Evolutionary conservation across 2,329 filamentous ascomycete genomes (phyloP), one percentile per base, ranked within the genome.

Genomic region (Aspergillus piperis): DNA sequence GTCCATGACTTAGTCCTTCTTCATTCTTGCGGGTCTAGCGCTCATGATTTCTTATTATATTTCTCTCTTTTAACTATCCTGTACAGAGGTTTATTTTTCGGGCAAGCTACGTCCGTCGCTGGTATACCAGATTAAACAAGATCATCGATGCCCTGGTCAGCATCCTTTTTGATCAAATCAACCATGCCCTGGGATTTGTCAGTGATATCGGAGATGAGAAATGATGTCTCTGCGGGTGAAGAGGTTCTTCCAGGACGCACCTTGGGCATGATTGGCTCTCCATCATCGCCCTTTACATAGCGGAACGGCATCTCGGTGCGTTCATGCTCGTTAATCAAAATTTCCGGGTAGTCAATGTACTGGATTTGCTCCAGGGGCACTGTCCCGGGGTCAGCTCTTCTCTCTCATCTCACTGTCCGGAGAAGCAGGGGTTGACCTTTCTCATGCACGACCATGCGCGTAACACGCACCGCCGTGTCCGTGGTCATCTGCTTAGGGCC

Each of bases 401-500:
- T 36, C 10, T 27, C 15, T 48, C 25, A 25, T 30, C 52, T 50
- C 15, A 30, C 15, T 30, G 25, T 49, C 44, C 19, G 8, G 23
- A 19, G 44, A 15, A 32, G 59, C 8, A 11, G 13, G 25, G 39
- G 54, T 59, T 13, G 55, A 96, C 93, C 85, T 80, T 90, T 90
- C 66, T 93, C 86, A 71, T 96, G 90, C 10, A 93, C 88, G 5
- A 98, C 90, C 68, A 96, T 89, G 66, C 95, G 86, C 32, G 95
- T 98, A 48, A 97, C 94, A 66, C 95, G 86, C 54, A 97, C 95
- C 4, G 95, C 95, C 19, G 95, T 99, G 75, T 99, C 95, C 4
- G 95, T 99, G 3, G 95, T 98, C 94, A 99, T 97, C 78, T 99
- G 95, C 69, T 93, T 89, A 7, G 94, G 91, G 0, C 95, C 95